Base-by-base conservation (phyloP, 179 eudicot species). In the Amaranthus tricolor region DNA sequence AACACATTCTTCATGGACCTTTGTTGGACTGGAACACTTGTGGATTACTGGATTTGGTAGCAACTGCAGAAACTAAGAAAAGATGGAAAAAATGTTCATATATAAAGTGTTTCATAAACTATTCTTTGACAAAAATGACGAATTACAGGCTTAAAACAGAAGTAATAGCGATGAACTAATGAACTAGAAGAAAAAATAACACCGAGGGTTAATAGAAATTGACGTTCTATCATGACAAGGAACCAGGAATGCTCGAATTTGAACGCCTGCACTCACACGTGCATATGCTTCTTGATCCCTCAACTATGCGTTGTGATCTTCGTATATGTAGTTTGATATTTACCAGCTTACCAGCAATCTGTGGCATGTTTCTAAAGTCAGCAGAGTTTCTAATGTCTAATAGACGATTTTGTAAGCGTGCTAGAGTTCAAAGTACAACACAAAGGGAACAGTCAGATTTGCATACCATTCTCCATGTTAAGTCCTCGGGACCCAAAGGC, bases 381-480 rank as follows among this genome's bases (percentile, higher is more conserved):
- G 58, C 44, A 43, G 14, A 21, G n/a, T 15, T 2, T 40, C 54
- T 3, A 59, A 4, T 63, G 50, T 17, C 45, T 2, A 69, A 62
- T 62, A 67, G 40, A 62, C 24, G 40, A 65, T 45, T 57, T 17
- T 19, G 17, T 62, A 48, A 60, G 50, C 31, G 72, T 17, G 66
- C 51, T 44, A 64, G 2, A 76, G 4, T 47, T 72, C 43, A 45
- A 15, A 7, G 17, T 9, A 52, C 60, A 66, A 60, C 21, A 14
- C 10, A n/a, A 57, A 7, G 17, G 10, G 2, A 59, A 72, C 54
- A 65, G 52, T 48, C 17, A 45, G 68, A 78, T 73, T 44, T 65
- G 79, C 93, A 75, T 52, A 95, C 99, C 99, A 92, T 92, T 92
- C 97, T 87, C 99, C 99, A 95, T 51, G 82, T 83, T 67, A 95